Conservation (phyloP, 208 protist species). For the Leishmania tarentolae region DNA sequence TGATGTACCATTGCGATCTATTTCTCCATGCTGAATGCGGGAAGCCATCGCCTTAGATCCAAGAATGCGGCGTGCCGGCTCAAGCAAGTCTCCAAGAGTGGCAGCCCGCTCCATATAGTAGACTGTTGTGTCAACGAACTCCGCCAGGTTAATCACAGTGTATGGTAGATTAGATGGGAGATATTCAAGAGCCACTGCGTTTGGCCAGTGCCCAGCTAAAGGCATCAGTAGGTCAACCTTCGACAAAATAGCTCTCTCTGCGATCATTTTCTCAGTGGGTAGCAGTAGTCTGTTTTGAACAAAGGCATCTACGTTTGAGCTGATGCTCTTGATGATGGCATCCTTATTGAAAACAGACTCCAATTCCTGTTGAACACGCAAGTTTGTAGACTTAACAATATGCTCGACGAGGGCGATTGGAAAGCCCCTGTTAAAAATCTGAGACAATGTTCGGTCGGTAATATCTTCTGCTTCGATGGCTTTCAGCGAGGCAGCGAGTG, state of each 20-base stretch:
- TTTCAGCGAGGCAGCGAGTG: conserved; percentile 35
- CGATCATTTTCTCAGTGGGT: conserved; percentile 51
- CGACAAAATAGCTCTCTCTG: conserved; percentile 45
- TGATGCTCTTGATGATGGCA: conserved; percentile 45
- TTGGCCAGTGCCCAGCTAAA: conserved; percentile 52
- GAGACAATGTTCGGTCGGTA: conserved; percentile 17
- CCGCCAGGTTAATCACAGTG: conserved; percentile 55
- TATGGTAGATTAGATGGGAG: conserved; percentile 65
- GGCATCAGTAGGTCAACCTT: conserved; percentile 55
- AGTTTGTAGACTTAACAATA: conserved; percentile 55
- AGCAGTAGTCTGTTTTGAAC: conserved; percentile 35
- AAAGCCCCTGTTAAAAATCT: conserved; percentile 70
- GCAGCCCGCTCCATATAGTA: conserved; percentile 78
- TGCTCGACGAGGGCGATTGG: conserved; percentile 65
- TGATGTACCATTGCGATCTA: background rate
- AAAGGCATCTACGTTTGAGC: conserved; percentile 63
- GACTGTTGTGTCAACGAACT: conserved; percentile 76
- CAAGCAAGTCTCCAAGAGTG: conserved; percentile 43
- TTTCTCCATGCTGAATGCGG: conserved; percentile 18
- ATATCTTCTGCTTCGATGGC: conserved; percentile 20
- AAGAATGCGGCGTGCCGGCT: conserved; percentile 38
- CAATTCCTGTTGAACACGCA: conserved; percentile 35
- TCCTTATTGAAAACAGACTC: conserved; percentile 60
- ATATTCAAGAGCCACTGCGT: conserved; percentile 69
- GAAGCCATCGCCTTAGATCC: conserved; percentile 47